These are phyloP conservation scores for Vinca major DNA, from an alignment of 305 asterid genomes.

Conservation along the genomic window DNA sequence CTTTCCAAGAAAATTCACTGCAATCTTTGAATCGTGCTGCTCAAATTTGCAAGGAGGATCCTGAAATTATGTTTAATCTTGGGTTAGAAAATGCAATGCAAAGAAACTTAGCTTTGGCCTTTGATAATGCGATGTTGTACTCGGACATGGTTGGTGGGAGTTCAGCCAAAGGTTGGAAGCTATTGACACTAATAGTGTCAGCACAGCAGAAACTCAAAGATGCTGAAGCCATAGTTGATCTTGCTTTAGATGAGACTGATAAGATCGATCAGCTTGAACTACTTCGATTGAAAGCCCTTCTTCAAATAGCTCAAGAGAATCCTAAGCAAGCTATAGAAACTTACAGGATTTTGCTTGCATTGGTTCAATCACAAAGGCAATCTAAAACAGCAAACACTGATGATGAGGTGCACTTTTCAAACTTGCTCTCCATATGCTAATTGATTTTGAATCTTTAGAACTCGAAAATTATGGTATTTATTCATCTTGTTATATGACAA, in stretches of 20 bases:
- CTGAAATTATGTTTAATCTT: constrained; percentile 46
- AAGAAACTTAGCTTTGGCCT: constrained; percentile 57
- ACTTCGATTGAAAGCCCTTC: constrained; percentile 63
- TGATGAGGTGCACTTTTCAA: constrained; percentile 21
- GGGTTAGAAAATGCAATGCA: constrained; percentile 64
- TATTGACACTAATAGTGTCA: constrained; percentile 63
- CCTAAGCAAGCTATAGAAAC: constrained; percentile 86
- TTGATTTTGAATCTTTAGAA: neutral
- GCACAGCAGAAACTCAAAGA: constrained; percentile 65
- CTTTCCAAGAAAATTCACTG: constrained; percentile 44
- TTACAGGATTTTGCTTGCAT: constrained; percentile 52
- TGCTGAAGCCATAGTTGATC: constrained; percentile 65
- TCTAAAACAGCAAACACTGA: constrained; percentile 14
- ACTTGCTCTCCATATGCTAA: neutral
- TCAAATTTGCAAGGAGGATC: constrained; percentile 32
- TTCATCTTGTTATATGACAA: neutral
- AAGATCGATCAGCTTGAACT: constrained; percentile 54
- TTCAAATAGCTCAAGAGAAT: constrained; percentile 57
- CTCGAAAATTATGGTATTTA: neutral
- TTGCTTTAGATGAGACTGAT: constrained; percentile 67
- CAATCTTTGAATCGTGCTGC: constrained; percentile 34
- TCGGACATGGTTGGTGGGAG: constrained; percentile 46
- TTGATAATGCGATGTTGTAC: constrained; percentile 42
- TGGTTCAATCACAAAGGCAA: constrained; percentile 50
- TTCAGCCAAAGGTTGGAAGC: constrained; percentile 59